A percentile compares a stretch with the other conserved stretches of the same genome.
These are phyloP conservation scores for Condylostoma magnum DNA, from an alignment of 169 alveolate species.

Conservation along the genomic window DNA sequence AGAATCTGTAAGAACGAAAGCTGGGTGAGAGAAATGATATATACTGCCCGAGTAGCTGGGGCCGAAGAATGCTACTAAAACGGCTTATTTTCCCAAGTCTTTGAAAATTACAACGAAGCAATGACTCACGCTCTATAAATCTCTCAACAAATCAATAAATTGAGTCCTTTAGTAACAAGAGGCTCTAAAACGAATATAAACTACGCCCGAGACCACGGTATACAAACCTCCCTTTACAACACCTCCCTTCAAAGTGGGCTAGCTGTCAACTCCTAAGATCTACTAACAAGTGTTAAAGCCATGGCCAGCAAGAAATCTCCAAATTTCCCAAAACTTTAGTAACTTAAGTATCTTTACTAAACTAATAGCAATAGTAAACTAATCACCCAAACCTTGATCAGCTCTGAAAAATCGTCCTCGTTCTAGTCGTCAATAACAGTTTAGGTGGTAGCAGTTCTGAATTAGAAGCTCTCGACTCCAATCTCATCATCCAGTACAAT, in stretches of 20 bases:
- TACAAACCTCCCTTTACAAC: conserved; percentile 35
- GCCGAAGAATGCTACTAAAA: conserved; percentile 59
- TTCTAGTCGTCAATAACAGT: too few species aligned
- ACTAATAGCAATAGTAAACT: too few species aligned
- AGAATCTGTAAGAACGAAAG: conserved; percentile 44
- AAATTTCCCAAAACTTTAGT: too few species aligned
- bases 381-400: too few species aligned
- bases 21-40: conserved; percentile 64
- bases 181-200: conserved; percentile 23
- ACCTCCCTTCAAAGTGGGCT: conserved; percentile 14
- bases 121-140: conserved; percentile 27
- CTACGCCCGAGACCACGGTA: conserved; percentile 44
- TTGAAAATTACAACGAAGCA: conserved; percentile 27
- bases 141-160: conserved; percentile 38
- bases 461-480: too few species aligned
- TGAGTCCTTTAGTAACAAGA: conserved; percentile 47
- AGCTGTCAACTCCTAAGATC: too few species aligned
- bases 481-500: too few species aligned
- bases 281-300: too few species aligned
- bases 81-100: conserved; percentile 49
- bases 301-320: too few species aligned
- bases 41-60: conserved; percentile 54
- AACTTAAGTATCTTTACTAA: too few species aligned
- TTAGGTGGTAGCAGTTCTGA: too few species aligned
- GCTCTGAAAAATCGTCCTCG: too few species aligned